Percentiles rank a stretch among this genome's conserved stretches.
phyloP scores from a whole-genome alignment of 2,329 filamentous ascomycete species.

The Fusarium incarnatum region DNA sequence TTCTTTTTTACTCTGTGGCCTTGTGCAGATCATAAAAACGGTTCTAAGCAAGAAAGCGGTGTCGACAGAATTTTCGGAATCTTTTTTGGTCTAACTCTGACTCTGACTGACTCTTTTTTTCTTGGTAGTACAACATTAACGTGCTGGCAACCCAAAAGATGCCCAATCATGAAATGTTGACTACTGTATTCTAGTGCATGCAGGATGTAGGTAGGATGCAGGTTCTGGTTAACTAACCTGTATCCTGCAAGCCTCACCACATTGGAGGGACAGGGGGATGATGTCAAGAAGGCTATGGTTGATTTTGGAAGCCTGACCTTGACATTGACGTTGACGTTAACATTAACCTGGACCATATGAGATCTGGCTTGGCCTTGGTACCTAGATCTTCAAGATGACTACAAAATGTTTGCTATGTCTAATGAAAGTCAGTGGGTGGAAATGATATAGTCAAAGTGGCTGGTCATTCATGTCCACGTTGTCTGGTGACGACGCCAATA shows the following conservation, averaged over 20 bases:
- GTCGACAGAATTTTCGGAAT: constrained; percentile 29
- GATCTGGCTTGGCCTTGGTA: neutral
- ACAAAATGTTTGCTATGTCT: neutral
- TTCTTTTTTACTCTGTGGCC: constrained; percentile 13
- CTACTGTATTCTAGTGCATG: neutral
- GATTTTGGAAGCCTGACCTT: constrained; percentile 10
- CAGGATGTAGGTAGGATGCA: constrained; percentile 28
- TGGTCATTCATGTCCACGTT: constrained; percentile 36
- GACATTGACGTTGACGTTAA: neutral
- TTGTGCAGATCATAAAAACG: constrained; percentile 40
- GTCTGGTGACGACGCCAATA: constrained; percentile 37
- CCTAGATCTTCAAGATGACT: neutral
- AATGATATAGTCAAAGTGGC: constrained; percentile 24
- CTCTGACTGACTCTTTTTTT: neutral
- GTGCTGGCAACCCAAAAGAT: constrained; percentile 10
- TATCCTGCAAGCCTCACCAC: constrained; percentile 29
- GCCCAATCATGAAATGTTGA: constrained; percentile 28
- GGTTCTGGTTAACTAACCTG: constrained; percentile 19
- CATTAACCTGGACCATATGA: neutral
- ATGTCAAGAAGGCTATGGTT: constrained; percentile 31
- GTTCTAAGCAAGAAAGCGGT: constrained; percentile 37
- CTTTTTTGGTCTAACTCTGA: constrained; percentile 20
- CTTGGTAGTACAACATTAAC: neutral
- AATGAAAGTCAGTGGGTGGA: neutral
- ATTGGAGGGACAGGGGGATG: constrained; percentile 22